These are phyloP conservation scores for Rhodotorula babjevae DNA, from an alignment of 768 basidiomycete species.

Conservation along the genomic window DNA sequence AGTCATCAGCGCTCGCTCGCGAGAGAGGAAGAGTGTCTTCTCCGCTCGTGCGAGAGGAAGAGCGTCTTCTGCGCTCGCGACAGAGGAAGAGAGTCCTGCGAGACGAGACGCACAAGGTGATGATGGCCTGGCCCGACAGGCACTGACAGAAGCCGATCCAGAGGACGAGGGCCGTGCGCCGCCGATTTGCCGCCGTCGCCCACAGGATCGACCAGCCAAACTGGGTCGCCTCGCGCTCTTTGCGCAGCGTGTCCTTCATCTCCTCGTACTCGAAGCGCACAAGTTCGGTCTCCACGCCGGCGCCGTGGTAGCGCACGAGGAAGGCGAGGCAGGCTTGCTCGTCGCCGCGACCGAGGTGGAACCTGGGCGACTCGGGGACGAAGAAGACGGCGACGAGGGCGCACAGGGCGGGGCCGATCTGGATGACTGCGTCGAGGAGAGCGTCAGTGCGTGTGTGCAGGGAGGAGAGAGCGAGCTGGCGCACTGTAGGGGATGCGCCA, in stretches of 20 bases:
- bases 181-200: constrained; percentile 18
- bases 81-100: not conserved
- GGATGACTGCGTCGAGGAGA: constrained; percentile 8
- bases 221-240: constrained; percentile 41
- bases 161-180: constrained; percentile 16
- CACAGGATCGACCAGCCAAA: constrained; percentile 22
- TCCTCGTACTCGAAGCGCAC: constrained; percentile 49
- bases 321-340: constrained; percentile 40
- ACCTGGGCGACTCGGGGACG: constrained; percentile 35
- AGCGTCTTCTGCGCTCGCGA: too few species aligned
- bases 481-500: constrained; percentile 26
- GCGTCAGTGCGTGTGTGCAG: too few species aligned
- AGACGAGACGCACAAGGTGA: constrained; percentile 33
- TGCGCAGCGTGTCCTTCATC: constrained; percentile 47
- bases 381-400: constrained; percentile 19
- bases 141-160: constrained; percentile 35
- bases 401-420: constrained; percentile 21
- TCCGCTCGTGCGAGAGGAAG: too few species aligned
- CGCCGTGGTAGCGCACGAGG: constrained; percentile 41
- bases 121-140: constrained; percentile 45
- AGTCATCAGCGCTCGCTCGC: not conserved
- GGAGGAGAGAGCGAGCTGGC: too few species aligned
- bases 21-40: too few species aligned
- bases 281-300: constrained; percentile 43
- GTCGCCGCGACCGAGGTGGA: constrained; percentile 38